phyloP scores from a whole-genome alignment of 768 basidiomycete genomes.

The Phlebiopsis gigantea region DNA sequence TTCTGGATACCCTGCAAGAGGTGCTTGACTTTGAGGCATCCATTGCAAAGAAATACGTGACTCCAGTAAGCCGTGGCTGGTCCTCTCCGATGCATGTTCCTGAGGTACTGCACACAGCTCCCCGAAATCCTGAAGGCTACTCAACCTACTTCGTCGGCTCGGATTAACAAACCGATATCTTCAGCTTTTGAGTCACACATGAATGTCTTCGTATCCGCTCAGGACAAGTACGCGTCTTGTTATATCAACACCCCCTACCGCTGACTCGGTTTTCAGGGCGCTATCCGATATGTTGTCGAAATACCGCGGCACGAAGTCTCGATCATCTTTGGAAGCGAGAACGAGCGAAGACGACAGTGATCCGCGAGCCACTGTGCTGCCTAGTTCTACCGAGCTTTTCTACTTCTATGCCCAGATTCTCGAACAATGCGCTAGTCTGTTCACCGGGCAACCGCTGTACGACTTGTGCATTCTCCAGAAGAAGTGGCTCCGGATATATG shows the following conservation, averaged over 20 bases:
- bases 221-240: conserved; percentile 65
- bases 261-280: conserved; percentile 43
- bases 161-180: conserved; percentile 64
- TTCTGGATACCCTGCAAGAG: conserved; percentile 84
- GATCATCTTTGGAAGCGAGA: conserved; percentile 62
- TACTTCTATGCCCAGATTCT: conserved; percentile 95
- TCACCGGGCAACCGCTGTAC: conserved; percentile 76
- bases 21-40: conserved; percentile 84
- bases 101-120: conserved; percentile 36
- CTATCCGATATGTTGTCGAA: conserved; percentile 87
- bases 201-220: conserved; percentile 90
- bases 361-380: conserved; percentile 64
- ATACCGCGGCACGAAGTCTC: conserved; percentile 59
- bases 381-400: conserved; percentile 94
- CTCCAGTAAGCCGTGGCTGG: conserved; percentile 42
- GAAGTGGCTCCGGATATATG: conserved; percentile 94
- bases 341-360: conserved; percentile 39
- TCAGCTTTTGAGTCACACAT: conserved; percentile 93
- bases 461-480: conserved; percentile 79
- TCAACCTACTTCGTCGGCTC: conserved; percentile 42
- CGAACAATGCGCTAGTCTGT: conserved; percentile 90
- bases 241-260: background rate
- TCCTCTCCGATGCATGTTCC: background rate
- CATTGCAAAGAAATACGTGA: conserved; percentile 78
- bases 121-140: conserved; percentile 57